Evolutionary conservation across 2,329 filamentous ascomycete genomes (phyloP).

Genomic region (Alternaria dauci): DNA sequence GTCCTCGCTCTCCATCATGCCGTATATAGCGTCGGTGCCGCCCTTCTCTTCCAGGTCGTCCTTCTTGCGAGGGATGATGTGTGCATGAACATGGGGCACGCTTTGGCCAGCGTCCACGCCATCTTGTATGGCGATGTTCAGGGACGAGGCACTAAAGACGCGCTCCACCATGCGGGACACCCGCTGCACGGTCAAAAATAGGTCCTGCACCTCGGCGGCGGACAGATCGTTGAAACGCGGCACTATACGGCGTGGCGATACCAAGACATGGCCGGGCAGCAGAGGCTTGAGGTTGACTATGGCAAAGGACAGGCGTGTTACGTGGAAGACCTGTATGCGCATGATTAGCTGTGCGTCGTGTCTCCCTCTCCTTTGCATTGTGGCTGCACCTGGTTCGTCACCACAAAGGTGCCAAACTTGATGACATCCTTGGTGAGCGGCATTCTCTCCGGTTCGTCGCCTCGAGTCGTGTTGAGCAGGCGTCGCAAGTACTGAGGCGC

Average conservation of each 20-base stretch:
- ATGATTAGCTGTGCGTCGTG: background rate
- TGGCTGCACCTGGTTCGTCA: conserved; percentile 54
- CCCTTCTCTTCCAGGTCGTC: conserved; percentile 66
- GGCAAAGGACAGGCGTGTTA: conserved; percentile 80
- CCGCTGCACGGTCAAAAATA: conserved; percentile 86
- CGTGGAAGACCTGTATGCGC: conserved; percentile 78
- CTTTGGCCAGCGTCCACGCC: conserved; percentile 90
- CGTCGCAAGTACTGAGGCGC: conserved; percentile 13
- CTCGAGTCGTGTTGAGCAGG: conserved; percentile 1
- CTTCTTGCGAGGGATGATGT: conserved; percentile 79
- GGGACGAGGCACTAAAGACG: conserved; percentile 71
- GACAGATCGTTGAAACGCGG: conserved; percentile 79
- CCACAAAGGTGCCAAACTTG: conserved; percentile 56
- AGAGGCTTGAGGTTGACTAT: conserved; percentile 96
- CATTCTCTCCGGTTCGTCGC: conserved; percentile 30
- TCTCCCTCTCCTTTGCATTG: background rate
- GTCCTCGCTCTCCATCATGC: conserved; percentile 81
- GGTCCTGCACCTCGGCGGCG: conserved; percentile 76
- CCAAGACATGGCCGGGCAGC: conserved; percentile 89
- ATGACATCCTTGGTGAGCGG: conserved; percentile 52
- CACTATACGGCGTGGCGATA: conserved; percentile 76
- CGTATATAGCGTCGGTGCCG: conserved; percentile 79
- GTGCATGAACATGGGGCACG: conserved; percentile 90
- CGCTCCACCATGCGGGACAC: conserved; percentile 78
- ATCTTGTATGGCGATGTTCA: conserved; percentile 97